Base-by-base conservation (phyloP, 306 rosid genomes). In the Fragaria ananassa region DNA sequence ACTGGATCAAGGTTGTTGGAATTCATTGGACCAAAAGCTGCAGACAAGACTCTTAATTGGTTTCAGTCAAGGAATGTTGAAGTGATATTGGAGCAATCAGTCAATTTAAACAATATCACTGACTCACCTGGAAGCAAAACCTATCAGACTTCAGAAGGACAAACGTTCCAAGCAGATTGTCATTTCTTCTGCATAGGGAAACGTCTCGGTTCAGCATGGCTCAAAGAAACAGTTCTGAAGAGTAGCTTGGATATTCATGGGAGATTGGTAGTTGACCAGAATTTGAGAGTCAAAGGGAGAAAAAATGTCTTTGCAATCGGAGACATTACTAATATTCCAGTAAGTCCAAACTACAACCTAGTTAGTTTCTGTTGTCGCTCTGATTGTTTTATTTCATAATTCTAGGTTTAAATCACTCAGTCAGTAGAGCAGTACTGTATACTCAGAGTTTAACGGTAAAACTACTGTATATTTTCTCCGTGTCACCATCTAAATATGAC, bases 1-100 rank as follows among this genome's bases (percentile, higher is more conserved):
- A 82, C 71, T 68, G 96, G 98, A 44, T 63, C 87, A 8, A 88
- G 97, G 86, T 76, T 93, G 75, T 72, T 93, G 47, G 96, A 93
- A 79, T 93, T 91, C 74, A 76, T 93, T 1, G 97, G 98, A 51
- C 86, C 79, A 71, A 91, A 86, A 80, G 97, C 97, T 58, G 77
- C 85, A 17, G 67, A 69, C 9, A 91, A 88, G 82, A 34, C 97
- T 64, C 63, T 88, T 39, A 73, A 60, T 35, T 91, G 93, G 96
- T 77, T 93, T 50, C 70, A 39, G 19, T 87, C 92, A 15, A 91
- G 83, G 86, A 86, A 85, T 50, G 88, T 91, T 25, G 85, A 80
- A 15, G 93, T 93, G 80, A 87, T 61, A 70, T 78, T 89, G 78
- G 89, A 83, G 67, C 90, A 80, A 51, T 78, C 86, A 31, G 89